Base-by-base conservation (phyloP, 2,329 filamentous ascomycete genomes). In the Fusarium globosum region DNA sequence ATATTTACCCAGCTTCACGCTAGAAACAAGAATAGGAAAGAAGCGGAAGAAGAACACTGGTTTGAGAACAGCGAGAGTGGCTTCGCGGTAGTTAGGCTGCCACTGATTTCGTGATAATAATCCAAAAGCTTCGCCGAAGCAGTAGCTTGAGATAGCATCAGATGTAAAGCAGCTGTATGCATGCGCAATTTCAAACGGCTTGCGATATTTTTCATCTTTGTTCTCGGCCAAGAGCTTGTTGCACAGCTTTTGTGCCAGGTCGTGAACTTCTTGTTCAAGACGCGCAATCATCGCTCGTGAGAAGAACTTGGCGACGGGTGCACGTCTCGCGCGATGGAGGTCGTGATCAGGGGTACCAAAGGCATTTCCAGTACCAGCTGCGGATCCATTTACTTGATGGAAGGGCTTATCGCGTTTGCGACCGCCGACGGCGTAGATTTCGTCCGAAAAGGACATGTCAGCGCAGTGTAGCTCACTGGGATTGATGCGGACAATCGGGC, bases 401-500 rank as follows among this genome's bases (percentile, higher is more conserved):
- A 45, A 36, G 0, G 67, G 67, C 11, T 69, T 69, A 21, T 69
- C 52, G 9, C 67, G 67, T 18, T 69, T 69, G 10, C 67, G 67
- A 28, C 67, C 67, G 12, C 65, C 59, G 10, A 56, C 67, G 3
- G 67, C 67, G n/a, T 69, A 69, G 1, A 69, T 65, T 1, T 69
- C 67, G 0, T 69, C 67, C 7, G 67, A 69, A 36, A 69, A 69
- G 7, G 65, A 28, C 67, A 69, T 69, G 7, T 69, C 67, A 3
- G 67, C 46, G 30, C 67, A 69, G 1, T 69, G 67, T 4, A 53
- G 42, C 36, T 69, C 65, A 30, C 59, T 63, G 6, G 67, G 67
- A 18, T 53, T 69, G 1, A 69, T 69, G 1, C 67, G 67, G 7
- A 69, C 59, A 30, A 69, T 65, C 0, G 67, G 67, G 2, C 67